Percentiles rank a stretch among this genome's conserved stretches.
Conservation (phyloP, 441 rosid genomes). For the Corymbia calophylla region DNA sequence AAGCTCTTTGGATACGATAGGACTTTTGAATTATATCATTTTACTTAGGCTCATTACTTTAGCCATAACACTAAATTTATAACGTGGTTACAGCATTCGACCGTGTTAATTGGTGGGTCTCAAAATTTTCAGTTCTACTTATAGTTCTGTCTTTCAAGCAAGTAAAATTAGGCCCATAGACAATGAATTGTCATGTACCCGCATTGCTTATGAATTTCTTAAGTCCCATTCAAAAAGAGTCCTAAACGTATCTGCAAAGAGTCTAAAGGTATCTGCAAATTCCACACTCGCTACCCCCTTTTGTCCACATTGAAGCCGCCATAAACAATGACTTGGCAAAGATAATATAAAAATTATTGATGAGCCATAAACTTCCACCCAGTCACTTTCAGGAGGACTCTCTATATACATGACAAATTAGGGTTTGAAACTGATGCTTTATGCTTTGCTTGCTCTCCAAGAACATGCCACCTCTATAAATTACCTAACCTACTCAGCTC, state of each 20-base stretch:
- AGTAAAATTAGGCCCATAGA: neutral
- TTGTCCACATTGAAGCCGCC: neutral
- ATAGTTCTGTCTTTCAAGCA: neutral
- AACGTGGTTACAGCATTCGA: neutral
- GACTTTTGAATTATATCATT: neutral
- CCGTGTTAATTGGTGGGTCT: neutral
- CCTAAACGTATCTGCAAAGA: neutral
- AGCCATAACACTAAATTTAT: neutral
- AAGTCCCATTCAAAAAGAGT: neutral
- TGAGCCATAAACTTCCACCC: neutral
- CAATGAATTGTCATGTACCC: neutral
- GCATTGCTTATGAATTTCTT: neutral
- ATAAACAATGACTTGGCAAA: neutral
- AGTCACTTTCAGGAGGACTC: neutral
- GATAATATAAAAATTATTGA: neutral
- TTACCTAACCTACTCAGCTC: neutral
- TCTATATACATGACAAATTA: neutral
- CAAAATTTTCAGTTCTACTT: neutral
- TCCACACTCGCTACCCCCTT: neutral
- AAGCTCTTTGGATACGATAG: neutral
- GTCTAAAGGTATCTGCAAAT: neutral
- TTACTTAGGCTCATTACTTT: neutral
- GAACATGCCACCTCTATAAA: neutral
- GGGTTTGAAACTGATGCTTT: neutral
- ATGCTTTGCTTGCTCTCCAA: neutral